Base-by-base conservation (phyloP, 106 monocot genomes). In the Dendrobium nobile region DNA sequence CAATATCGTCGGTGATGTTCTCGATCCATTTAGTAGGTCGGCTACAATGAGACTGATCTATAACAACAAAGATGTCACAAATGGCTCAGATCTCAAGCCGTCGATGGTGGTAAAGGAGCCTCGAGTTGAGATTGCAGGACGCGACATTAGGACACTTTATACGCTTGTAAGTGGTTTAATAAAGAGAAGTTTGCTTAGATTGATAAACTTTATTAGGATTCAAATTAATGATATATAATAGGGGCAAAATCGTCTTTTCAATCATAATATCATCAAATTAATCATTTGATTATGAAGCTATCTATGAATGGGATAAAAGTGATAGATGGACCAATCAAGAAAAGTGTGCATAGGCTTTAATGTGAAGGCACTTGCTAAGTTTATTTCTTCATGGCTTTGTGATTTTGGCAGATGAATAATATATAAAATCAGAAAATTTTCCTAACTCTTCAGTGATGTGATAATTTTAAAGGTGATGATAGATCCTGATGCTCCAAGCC, bases 401-500 rank as follows among this genome's bases (percentile, higher is more conserved):
- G 10, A 13, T 51, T 51, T 13, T 2, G 15, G 51, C 16, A 51
- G 51, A 51, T 51, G 10, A 51, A 13, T 51, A 13, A 51, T 13
- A 51, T 70, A 31, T 70, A 37, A 27, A 11, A 70, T 31, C 70
- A 70, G 33, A 70, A 0, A 15, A 2, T 37, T 33, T 74, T 43
- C 43, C 74, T 41, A 41, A 27, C 18, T 31, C 37, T 37, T 70
- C 11, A 37, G 70, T 70, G 9, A 70, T 70, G 33, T 70, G 70
- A 70, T 70, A 4, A 6, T 85, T 70, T 77, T 33, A 54, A 77
- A 89, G 89, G 89, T 87, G 73, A 89, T 89, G 89, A 77, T 89
- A 80, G 89, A 89, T 73, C 89, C 89, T 79, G 89, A 89, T 84
- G 81, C 89, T 47, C 89, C 89, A 27, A 89, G 89, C 27, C 89